A percentile compares a stretch with the other conserved stretches of the same genome.
These are phyloP conservation scores for Umbilicus rupestris DNA, from an alignment of 164 flowering plant genomes.

Conservation along the genomic window DNA sequence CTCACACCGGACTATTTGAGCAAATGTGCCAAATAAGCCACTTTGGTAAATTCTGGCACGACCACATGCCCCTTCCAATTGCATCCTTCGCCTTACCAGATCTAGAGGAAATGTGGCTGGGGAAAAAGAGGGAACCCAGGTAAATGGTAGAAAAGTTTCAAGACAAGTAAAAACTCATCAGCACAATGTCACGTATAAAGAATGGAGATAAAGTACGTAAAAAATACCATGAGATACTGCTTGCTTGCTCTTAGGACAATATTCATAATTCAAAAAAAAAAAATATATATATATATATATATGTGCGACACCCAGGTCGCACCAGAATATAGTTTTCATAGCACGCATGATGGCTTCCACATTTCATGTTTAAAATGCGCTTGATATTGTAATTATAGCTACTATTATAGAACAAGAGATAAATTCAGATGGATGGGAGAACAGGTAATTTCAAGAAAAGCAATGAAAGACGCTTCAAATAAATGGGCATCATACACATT, in stretches of 20 bases:
- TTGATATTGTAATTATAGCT: not conserved
- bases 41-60: constrained; percentile 55
- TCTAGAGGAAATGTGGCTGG: constrained; percentile 79
- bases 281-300: not conserved
- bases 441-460: not conserved
- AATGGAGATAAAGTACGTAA: not conserved
- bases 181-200: not conserved
- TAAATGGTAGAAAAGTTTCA: not conserved
- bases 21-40: constrained; percentile 56
- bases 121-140: constrained; percentile 5
- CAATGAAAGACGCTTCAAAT: not conserved
- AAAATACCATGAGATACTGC: not conserved
- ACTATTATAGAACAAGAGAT: not conserved
- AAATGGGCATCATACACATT: not conserved
- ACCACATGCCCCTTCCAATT: constrained; percentile 82
- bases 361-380: not conserved
- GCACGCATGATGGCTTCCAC: not conserved
- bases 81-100: constrained; percentile 81
- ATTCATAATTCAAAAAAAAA: not conserved
- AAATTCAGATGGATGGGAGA: not conserved
- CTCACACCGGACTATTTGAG: constrained; percentile 49
- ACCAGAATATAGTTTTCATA: not conserved
- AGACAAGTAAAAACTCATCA: not conserved
- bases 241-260: not conserved
- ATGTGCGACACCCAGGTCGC: not conserved